Base-by-base conservation (phyloP, 495 filamentous ascomycete species). In the Sphaerosporella brunnea region DNA sequence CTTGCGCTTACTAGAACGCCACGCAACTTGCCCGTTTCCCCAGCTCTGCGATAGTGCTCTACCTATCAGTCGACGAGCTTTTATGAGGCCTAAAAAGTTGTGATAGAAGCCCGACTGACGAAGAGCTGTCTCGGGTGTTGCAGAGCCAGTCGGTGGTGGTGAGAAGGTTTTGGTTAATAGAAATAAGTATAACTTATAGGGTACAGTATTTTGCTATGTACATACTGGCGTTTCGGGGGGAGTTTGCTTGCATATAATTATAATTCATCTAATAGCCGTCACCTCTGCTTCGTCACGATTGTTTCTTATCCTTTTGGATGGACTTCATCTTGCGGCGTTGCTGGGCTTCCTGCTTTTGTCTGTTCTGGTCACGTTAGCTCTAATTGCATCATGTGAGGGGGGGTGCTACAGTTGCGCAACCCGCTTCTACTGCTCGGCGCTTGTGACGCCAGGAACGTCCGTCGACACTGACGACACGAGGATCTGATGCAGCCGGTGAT, bases 401-500 rank as follows among this genome's bases (percentile, higher is more conserved):
- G 28, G 35, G 5, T 4, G 18, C 26, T 51, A 51, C 49, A 51
- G 34, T 21, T 45, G 19, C 23, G n/a, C 13, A 13, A 51, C 49
- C n/a, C 40, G 25, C 23, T 51, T 36, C 16, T 36, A 20, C 30
- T 51, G 3, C 32, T 51, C 49, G 4, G 49, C 41, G 30, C 26
- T 36, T 3, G 49, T 51, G 15, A 47, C 41, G 11, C 49, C 49
- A 16, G 49, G 49, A 24, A 51, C 39, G 20, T 42, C 49, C 13
- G 13, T 26, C 21, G 21, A 26, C 10, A 43, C 40, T 1, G 20
- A 24, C 21, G 9, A 8, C 13, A 43, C 40, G 8, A 48, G 19
- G 9, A 38, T 39, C 18, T 21, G 20, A 51, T 77, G 63, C 40
- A 87, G 69, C 51, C 75, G 77, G 11, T 66, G 63, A 52, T 72